Evolutionary conservation across 768 basidiomycete genomes (phyloP).

Genomic region (Tephrocybe sp.): DNA sequence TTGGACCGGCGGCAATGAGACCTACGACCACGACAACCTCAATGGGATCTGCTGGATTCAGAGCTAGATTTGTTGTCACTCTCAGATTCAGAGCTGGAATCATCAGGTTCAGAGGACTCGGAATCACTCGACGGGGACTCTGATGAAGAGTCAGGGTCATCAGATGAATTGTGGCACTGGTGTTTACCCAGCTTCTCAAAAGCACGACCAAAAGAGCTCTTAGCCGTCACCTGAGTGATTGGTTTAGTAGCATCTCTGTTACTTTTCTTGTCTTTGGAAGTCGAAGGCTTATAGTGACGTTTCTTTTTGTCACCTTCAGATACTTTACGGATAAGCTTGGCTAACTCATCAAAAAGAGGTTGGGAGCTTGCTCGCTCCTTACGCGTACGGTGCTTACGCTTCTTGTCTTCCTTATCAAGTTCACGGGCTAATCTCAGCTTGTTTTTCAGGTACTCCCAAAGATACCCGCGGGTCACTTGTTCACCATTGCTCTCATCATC

Average conservation of each 20-base stretch:
- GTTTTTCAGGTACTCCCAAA: not conserved
- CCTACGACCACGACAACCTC: not conserved
- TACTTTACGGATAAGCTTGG: not conserved
- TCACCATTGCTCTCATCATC: too few relatives aligned
- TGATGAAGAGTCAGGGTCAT: not conserved
- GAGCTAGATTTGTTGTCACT: too few relatives aligned
- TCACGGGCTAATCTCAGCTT: not conserved
- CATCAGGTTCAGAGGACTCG: not conserved
- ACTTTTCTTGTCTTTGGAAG: too few relatives aligned
- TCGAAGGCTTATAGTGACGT: too few relatives aligned
- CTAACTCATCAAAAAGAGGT: slow-evolving; percentile 1
- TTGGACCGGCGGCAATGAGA: not conserved
- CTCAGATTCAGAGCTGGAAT: too few relatives aligned
- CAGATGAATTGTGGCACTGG: not conserved
- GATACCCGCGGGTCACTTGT: too few relatives aligned
- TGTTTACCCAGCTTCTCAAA: not conserved
- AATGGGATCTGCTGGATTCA: not conserved
- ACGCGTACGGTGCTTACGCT: not conserved
- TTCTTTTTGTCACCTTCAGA: too few relatives aligned
- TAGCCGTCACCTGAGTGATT: not conserved
- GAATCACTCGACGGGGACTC: not conserved
- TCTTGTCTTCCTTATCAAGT: not conserved
- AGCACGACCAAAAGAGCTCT: not conserved
- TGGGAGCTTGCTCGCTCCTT: not conserved
- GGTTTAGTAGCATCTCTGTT: too few relatives aligned